Conservation (phyloP, 2,329 filamentous ascomycete species). For the Apiospora sp. region DNA sequence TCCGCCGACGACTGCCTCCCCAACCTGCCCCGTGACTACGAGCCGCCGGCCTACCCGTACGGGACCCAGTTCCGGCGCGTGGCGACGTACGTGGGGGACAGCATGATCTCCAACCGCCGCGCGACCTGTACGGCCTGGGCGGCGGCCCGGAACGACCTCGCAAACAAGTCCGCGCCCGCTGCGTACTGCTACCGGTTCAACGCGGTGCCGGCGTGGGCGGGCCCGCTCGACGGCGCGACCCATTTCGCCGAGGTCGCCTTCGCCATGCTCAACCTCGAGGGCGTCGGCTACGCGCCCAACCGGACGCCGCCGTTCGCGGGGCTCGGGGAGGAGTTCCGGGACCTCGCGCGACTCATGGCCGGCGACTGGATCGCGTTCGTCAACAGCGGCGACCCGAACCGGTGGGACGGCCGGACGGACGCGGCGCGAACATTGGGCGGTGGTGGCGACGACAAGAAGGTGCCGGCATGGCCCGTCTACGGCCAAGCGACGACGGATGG, state of each 20-base stretch:
- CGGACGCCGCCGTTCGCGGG: conserved; percentile 47
- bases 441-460: neutral
- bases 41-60: conserved; percentile 26
- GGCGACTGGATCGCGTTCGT: conserved; percentile 61
- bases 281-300: conserved; percentile 49
- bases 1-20: neutral
- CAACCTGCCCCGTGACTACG: conserved; percentile 23
- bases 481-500: neutral
- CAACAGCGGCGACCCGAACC: conserved; percentile 53
- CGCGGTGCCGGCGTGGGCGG: conserved; percentile 44
- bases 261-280: conserved; percentile 60
- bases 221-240: conserved; percentile 36
- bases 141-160: conserved; percentile 38
- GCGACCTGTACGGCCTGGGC: conserved; percentile 61
- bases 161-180: conserved; percentile 43
- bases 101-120: conserved; percentile 63
- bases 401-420: neutral
- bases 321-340: conserved; percentile 49
- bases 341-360: conserved; percentile 56
- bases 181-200: conserved; percentile 64
- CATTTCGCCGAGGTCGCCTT: conserved; percentile 60
- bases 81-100: conserved; percentile 56
- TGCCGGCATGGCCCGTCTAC: conserved; percentile 3
- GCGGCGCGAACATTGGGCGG: neutral
- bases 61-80: conserved; percentile 28